Conservation (phyloP, 768 basidiomycete genomes). For the Tricholoma sp. region DNA sequence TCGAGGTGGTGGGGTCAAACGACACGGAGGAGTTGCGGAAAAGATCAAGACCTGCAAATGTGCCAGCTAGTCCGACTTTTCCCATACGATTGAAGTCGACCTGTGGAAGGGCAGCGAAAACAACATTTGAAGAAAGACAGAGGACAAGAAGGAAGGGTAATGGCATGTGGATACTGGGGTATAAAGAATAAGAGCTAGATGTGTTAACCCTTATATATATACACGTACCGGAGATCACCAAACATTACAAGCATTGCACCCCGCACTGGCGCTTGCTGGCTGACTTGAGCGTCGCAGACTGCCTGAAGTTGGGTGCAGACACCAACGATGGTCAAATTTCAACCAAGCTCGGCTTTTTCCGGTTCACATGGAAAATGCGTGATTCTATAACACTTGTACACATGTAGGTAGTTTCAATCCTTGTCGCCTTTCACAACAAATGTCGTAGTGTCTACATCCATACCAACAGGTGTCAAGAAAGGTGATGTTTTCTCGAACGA, state of each 20-base stretch:
- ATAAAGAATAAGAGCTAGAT: neutral
- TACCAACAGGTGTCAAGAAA: slow-evolving; percentile 55
- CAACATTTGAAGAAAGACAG: slow-evolving; percentile 20
- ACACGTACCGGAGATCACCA: neutral
- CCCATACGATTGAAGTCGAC: slow-evolving; percentile 75
- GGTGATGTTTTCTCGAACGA: slow-evolving; percentile 56
- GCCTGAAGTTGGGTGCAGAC: slow-evolving; percentile 6
- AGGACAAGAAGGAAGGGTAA: slow-evolving; percentile 18
- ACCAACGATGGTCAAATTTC: slow-evolving; percentile 15
- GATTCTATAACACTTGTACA: neutral
- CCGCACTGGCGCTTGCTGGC: neutral
- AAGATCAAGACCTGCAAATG: slow-evolving; percentile 83
- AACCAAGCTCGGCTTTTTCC: slow-evolving; percentile 13
- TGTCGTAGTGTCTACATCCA: slow-evolving; percentile 27
- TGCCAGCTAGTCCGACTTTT: slow-evolving; percentile 80
- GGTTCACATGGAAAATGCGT: neutral
- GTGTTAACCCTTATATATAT: neutral
- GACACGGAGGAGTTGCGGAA: slow-evolving; percentile 53
- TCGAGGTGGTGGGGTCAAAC: slow-evolving; percentile 68
- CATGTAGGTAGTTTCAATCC: slow-evolving; percentile 10
- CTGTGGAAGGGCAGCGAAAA: slow-evolving; percentile 30
- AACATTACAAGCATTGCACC: neutral
- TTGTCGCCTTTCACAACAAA: slow-evolving; percentile 29
- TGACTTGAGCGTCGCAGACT: neutral
- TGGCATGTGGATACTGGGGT: slow-evolving; percentile 10